Evolutionary conservation across 345 rosid genomes (phyloP), one percentile per base, ranked within the genome.

Genomic region (Acer campestre): DNA sequence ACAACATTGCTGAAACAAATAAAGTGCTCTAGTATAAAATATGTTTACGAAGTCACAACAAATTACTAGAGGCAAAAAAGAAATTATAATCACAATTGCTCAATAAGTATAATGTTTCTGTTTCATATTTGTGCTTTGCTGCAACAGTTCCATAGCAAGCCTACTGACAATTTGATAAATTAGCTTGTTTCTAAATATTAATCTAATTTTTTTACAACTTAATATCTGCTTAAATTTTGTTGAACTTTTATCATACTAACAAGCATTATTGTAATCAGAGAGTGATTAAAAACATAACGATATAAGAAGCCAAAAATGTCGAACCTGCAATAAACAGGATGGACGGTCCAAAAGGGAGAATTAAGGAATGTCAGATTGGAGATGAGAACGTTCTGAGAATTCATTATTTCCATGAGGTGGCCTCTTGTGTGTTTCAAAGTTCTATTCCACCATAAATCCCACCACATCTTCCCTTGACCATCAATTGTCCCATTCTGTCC

Each of bases 381-480:
- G 80, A 96, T 91, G 69, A 94, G 94, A 67, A 97, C 70, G 76
- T 91, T 82, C 20, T 68, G 82, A 62, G 98, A 97, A 88, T 90
- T 94, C 91, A 87, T 88, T 53, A 97, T 74, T 75, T 97, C 99
- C 18, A 97, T 75, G 25, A 97, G 93, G 81, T 92, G 99, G 71
- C 99, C 99, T 87, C 99, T 93, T 38, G 98, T 97, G 80, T 90
- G 89, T 74, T 86, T 79, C 85, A 97, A 65, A 48, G 95, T 97
- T 85, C 91, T 88, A 81, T 94, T 97, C 99, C 99, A 92, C 99
- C 99, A 96, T 79, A 91, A 83, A 16, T 94, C 98, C 99, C 98
- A 96, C 99, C 98, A 97, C 94, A 93, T 94, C 76, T 81, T 90
- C 75, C 99, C 99, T 79, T 93, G 98, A 61, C 99, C 99, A 79